A percentile compares a stretch with the other conserved stretches of the same genome.
Evolutionary conservation across 192 early-diverging fungal species (phyloP).

Genomic region (Phycomyces blakesleeanus): DNA sequence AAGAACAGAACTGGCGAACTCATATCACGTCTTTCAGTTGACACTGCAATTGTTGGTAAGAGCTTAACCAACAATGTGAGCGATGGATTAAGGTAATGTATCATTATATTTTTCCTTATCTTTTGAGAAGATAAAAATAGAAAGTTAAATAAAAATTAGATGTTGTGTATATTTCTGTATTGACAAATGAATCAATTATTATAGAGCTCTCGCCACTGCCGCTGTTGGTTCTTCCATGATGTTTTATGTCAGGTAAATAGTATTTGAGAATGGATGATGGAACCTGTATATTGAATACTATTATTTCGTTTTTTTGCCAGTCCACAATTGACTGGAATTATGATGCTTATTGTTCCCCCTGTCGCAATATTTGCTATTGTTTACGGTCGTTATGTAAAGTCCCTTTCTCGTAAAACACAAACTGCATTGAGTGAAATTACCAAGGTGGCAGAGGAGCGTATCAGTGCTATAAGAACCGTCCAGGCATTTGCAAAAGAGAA

Average conservation of each 20-base stretch:
- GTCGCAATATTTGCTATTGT: slow-evolving; percentile 64
- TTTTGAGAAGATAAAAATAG: too few relatives aligned
- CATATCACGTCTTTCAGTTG: slow-evolving; percentile 71
- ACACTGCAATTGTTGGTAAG: slow-evolving; percentile 73
- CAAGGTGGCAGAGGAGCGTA: slow-evolving; percentile 78
- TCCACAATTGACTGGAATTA: slow-evolving; percentile 61
- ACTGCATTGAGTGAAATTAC: slow-evolving; percentile 63
- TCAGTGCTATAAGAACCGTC: slow-evolving; percentile 83
- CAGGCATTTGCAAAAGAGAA: slow-evolving; percentile 64
- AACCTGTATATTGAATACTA: background rate
- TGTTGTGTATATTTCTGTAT: background rate
- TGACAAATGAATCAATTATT: background rate
- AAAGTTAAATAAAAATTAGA: too few relatives aligned
- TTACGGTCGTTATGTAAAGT: slow-evolving; percentile 64
- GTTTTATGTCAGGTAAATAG: slow-evolving; percentile 50
- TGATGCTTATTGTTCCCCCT: slow-evolving; percentile 72
- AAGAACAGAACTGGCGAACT: slow-evolving; percentile 76
- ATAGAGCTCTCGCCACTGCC: slow-evolving; percentile 49
- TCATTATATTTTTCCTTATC: too few relatives aligned
- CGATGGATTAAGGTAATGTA: slow-evolving; percentile 58
- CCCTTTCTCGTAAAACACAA: slow-evolving; percentile 58
- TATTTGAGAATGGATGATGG: background rate
- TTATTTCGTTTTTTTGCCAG: slow-evolving; percentile 19
- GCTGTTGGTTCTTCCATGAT: slow-evolving; percentile 62
- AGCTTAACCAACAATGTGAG: slow-evolving; percentile 71